phyloP scores from a whole-genome alignment of 495 filamentous ascomycete genomes.

The Hypoxylon cercidicola region DNA sequence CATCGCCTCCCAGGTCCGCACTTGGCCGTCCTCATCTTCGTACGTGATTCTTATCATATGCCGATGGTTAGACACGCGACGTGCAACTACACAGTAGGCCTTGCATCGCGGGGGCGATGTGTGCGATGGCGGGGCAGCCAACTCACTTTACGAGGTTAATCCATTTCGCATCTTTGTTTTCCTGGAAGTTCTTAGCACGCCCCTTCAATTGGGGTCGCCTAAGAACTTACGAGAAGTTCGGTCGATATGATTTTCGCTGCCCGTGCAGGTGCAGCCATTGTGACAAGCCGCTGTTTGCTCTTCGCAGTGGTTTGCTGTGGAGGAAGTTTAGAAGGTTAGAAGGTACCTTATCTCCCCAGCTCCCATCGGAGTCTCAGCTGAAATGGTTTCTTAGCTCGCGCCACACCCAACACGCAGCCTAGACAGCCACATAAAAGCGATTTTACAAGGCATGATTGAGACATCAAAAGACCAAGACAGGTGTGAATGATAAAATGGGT shows the following conservation, averaged over 20 bases:
- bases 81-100: not conserved
- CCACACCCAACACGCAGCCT: too few relatives aligned
- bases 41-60: conserved; percentile 67
- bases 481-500: too few relatives aligned
- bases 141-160: conserved; percentile 65
- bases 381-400: too few relatives aligned
- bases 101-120: too few relatives aligned
- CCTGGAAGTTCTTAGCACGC: conserved; percentile 32
- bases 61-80: conserved; percentile 13
- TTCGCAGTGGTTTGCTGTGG: not conserved
- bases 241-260: conserved; percentile 44
- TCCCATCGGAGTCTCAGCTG: too few relatives aligned
- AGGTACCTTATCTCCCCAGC: too few relatives aligned
- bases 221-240: conserved; percentile 43
- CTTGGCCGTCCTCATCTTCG: conserved; percentile 67
- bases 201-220: not conserved
- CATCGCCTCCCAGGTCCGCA: conserved; percentile 76
- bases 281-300: conserved; percentile 5
- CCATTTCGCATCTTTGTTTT: conserved; percentile 69
- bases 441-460: too few relatives aligned
- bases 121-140: not conserved
- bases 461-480: too few relatives aligned
- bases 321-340: not conserved
- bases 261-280: conserved; percentile 24
- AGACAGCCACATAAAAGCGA: too few relatives aligned